Conservation (phyloP, 1,139 yeast genomes). For the Diutina pseudorugosa region DNA sequence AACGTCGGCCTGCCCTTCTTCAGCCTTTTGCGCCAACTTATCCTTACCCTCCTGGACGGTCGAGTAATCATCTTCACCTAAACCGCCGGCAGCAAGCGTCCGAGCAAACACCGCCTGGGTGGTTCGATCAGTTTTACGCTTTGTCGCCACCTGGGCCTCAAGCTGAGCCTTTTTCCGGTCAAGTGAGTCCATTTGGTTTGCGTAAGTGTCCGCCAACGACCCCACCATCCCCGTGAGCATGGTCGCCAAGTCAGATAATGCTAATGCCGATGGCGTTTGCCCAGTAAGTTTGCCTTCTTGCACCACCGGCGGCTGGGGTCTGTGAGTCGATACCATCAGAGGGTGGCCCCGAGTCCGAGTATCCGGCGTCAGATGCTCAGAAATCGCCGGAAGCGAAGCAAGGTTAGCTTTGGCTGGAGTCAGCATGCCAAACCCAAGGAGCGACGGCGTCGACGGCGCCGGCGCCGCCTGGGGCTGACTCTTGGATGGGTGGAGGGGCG, state of each 20-base stretch:
- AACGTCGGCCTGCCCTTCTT: slow-evolving; percentile 18
- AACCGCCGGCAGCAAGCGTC: slow-evolving; percentile 1
- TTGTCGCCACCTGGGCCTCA: slow-evolving; percentile 12
- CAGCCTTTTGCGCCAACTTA: slow-evolving; percentile 13
- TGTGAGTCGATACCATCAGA: neutral
- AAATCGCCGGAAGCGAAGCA: neutral
- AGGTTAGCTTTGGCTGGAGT: neutral
- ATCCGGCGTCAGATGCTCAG: slow-evolving; percentile 1
- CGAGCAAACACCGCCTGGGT: slow-evolving; percentile 1
- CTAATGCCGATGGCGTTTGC: slow-evolving; percentile 20
- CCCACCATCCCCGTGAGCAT: slow-evolving; percentile 31
- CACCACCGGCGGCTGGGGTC: slow-evolving; percentile 21
- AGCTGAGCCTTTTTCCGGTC: slow-evolving; percentile 13
- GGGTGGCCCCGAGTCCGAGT: neutral
- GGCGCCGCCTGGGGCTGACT: neutral
- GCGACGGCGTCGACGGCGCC: neutral
- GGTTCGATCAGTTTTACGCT: slow-evolving; percentile 7
- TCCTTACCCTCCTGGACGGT: slow-evolving; percentile 20
- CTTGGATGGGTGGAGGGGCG: neutral
- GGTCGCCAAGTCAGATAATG: slow-evolving; percentile 13
- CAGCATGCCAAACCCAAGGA: neutral
- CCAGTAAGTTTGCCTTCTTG: slow-evolving; percentile 19
- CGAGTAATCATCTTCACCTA: slow-evolving; percentile 4
- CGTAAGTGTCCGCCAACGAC: slow-evolving; percentile 32
- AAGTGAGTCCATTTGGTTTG: slow-evolving; percentile 14